These are phyloP conservation scores for Arachnomyces sp. DNA, from an alignment of 2,329 filamentous ascomycete genomes.

Conservation along the genomic window DNA sequence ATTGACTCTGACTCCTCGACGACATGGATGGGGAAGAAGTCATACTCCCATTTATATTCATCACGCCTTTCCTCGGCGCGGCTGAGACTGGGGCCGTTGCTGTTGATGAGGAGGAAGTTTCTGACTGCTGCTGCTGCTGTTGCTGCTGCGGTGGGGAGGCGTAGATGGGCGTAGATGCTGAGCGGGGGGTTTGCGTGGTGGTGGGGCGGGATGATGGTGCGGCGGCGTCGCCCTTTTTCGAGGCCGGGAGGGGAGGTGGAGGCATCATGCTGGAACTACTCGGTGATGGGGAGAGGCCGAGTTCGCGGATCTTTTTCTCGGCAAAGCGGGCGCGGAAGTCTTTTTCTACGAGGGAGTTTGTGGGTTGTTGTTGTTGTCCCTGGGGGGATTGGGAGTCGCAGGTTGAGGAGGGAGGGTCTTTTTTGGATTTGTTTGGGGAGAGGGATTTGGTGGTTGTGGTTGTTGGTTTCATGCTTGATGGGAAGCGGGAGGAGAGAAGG, in stretches of 20 bases:
- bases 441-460: slow-evolving; percentile 2
- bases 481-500: neutral
- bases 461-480: neutral
- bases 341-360: slow-evolving; percentile 25
- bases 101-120: no score
- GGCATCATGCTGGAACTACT: no score
- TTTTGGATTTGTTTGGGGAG: neutral
- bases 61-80: no score
- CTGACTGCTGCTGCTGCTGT: no score
- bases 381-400: slow-evolving; percentile 4
- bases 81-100: no score
- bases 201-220: no score
- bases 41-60: no score
- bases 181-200: no score
- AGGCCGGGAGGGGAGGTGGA: neutral
- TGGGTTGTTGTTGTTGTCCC: slow-evolving; percentile 10
- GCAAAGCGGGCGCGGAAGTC: slow-evolving; percentile 32
- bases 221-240: no score
- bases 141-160: no score
- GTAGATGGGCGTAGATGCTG: no score
- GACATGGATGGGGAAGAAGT: slow-evolving; percentile 3
- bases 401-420: neutral
- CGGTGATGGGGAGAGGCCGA: slow-evolving; percentile 8
- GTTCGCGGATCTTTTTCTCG: slow-evolving; percentile 20
- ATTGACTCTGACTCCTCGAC: slow-evolving; percentile 11